Conservation (phyloP, 2,329 filamentous ascomycete genomes). For the Fusarium agapanthi region DNA sequence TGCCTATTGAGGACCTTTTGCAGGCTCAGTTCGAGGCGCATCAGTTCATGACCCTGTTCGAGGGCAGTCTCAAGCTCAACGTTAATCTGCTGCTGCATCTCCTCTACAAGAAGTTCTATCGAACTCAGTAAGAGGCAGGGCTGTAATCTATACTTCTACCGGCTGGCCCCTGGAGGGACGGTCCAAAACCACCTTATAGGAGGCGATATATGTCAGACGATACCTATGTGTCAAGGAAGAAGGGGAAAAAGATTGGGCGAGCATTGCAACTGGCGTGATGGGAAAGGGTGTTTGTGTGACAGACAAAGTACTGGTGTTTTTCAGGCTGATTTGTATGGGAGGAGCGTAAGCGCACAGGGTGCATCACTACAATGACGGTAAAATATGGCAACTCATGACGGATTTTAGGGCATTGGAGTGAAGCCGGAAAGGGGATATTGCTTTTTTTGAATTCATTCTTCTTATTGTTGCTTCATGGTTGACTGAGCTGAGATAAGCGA, state of each 20-base stretch:
- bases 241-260: constrained; percentile 25
- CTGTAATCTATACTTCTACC: constrained; percentile 7
- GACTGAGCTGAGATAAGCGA: constrained; percentile 2
- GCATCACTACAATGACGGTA: constrained; percentile 32
- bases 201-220: constrained; percentile 20
- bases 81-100: constrained; percentile 97
- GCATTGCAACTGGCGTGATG: constrained; percentile 42
- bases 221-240: constrained; percentile 26
- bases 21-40: constrained; percentile 98
- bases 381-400: constrained; percentile 36
- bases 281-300: constrained; percentile 28
- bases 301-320: constrained; percentile 36
- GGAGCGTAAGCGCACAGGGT: constrained; percentile 24
- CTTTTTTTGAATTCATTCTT: constrained; percentile 16
- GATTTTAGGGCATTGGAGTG: constrained; percentile 27
- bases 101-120: constrained; percentile 98
- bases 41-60: constrained; percentile 95
- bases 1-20: constrained; percentile 91
- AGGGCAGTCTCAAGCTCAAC: constrained; percentile 85
- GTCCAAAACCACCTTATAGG: constrained; percentile 8
- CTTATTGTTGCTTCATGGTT: constrained; percentile 19
- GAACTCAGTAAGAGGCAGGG: constrained; percentile 62
- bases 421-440: constrained; percentile 29
- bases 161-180: constrained; percentile 29
- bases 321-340: constrained; percentile 37